These are phyloP conservation scores for Nicotiana otophora DNA, from an alignment of 257 asterid genomes.

Conservation along the genomic window DNA sequence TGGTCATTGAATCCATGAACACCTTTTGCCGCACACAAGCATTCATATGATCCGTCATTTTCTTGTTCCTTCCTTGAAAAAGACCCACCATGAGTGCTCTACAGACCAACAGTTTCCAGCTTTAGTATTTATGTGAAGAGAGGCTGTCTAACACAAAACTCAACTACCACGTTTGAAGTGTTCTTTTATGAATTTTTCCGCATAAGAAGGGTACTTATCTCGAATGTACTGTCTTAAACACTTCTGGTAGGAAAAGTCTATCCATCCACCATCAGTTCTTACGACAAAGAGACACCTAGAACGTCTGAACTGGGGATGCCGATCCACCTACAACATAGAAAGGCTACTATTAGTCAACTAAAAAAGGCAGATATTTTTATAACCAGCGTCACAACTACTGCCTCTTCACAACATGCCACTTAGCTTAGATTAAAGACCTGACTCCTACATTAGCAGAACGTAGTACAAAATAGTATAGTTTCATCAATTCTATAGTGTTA, in stretches of 20 bases:
- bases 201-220: constrained; percentile 66
- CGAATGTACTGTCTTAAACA: constrained; percentile 72
- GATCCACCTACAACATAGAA: constrained; percentile 57
- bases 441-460: not conserved
- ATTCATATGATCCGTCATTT: constrained; percentile 14
- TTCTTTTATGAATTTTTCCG: constrained; percentile 61
- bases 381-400: not conserved
- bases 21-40: constrained; percentile 12
- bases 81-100: not conserved
- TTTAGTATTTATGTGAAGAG: constrained; percentile 4
- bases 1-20: constrained; percentile 8
- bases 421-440: not conserved
- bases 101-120: constrained; percentile 10
- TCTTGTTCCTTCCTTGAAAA: not conserved
- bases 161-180: constrained; percentile 71
- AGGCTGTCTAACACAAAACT: constrained; percentile 8
- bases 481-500: too few species aligned
- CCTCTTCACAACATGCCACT: not conserved
- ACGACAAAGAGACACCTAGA: constrained; percentile 96
- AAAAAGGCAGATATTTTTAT: not conserved
- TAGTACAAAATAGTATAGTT: not conserved
- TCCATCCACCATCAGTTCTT: constrained; percentile 91
- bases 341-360: constrained; percentile 7
- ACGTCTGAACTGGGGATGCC: constrained; percentile 73
- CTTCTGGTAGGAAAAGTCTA: constrained; percentile 96